Evolutionary conservation across 495 filamentous ascomycete species (phyloP).

Genomic region (Aspergillus diversus): DNA sequence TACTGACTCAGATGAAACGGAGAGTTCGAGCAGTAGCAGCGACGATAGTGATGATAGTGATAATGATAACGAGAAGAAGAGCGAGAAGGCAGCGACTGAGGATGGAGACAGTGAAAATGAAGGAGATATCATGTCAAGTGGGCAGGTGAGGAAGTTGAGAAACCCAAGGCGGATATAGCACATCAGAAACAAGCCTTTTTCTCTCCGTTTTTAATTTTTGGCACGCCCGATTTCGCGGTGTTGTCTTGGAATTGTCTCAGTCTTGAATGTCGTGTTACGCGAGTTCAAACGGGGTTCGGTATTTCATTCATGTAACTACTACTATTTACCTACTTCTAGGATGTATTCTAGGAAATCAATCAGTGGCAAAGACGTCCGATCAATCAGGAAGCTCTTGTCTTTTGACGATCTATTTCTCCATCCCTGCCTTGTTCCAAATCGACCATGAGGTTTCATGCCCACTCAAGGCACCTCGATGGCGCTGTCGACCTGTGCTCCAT

Average conservation of each 20-base stretch:
- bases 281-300: background rate
- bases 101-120: conserved; percentile 3
- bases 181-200: background rate
- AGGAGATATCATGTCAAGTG: conserved; percentile 25
- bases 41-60: conserved; percentile 9
- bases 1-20: conserved; percentile 21
- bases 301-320: conserved; percentile 8
- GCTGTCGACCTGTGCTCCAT: conserved; percentile 27
- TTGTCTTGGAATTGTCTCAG: too few relatives aligned
- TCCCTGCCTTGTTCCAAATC: background rate
- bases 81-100: too few relatives aligned
- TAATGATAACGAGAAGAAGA: too few relatives aligned
- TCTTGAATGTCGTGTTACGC: background rate
- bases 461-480: conserved; percentile 36
- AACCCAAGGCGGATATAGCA: background rate
- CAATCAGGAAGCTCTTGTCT: background rate
- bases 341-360: background rate
- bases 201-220: background rate
- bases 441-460: too few relatives aligned
- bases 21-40: conserved; percentile 20
- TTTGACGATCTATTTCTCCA: background rate
- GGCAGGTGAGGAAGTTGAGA: conserved; percentile 12
- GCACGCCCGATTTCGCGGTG: too few relatives aligned
- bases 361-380: background rate
- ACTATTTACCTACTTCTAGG: background rate